Evolutionary conservation across 2,329 filamentous ascomycete species (phyloP).

Genomic region (Aspergillus caelatus): DNA sequence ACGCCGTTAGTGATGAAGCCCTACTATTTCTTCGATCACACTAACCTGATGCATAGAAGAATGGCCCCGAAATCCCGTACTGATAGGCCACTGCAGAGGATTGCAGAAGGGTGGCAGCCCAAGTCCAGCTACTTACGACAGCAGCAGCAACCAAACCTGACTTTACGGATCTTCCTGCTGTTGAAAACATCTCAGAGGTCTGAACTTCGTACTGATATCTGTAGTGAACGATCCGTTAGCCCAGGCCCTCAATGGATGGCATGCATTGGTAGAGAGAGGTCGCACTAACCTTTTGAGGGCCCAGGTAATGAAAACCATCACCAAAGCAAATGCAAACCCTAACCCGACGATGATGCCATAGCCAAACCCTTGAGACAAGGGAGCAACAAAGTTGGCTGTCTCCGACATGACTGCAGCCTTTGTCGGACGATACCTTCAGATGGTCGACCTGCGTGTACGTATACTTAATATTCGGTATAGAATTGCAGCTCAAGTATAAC

Average conservation of each 20-base stretch:
- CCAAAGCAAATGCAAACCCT: constrained; percentile 72
- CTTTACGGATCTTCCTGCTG: constrained; percentile 84
- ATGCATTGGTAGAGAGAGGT: not conserved
- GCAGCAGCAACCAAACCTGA: constrained; percentile 84
- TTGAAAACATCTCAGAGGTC: constrained; percentile 91
- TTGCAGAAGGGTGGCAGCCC: constrained; percentile 82
- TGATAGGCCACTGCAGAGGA: constrained; percentile 80
- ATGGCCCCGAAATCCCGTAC: constrained; percentile 70
- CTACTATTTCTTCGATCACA: constrained; percentile 20
- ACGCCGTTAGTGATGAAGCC: not conserved
- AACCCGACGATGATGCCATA: constrained; percentile 78
- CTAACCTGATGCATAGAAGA: constrained; percentile 66
- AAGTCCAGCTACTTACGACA: constrained; percentile 93
- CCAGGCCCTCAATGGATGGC: not conserved
- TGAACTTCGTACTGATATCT: constrained; percentile 73
- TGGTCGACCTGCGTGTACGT: not conserved
- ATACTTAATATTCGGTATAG: not conserved
- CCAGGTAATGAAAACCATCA: constrained; percentile 75
- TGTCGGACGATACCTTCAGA: not conserved
- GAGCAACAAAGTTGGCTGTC: constrained; percentile 33
- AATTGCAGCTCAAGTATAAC: not conserved
- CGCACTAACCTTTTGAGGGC: constrained; percentile 61
- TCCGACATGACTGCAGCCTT: constrained; percentile 25
- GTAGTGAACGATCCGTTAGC: constrained; percentile 8
- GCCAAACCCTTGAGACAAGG: constrained; percentile 63